Base-by-base conservation (phyloP, 2,329 filamentous ascomycete species). In the Neopestalotiopsis sp. region DNA sequence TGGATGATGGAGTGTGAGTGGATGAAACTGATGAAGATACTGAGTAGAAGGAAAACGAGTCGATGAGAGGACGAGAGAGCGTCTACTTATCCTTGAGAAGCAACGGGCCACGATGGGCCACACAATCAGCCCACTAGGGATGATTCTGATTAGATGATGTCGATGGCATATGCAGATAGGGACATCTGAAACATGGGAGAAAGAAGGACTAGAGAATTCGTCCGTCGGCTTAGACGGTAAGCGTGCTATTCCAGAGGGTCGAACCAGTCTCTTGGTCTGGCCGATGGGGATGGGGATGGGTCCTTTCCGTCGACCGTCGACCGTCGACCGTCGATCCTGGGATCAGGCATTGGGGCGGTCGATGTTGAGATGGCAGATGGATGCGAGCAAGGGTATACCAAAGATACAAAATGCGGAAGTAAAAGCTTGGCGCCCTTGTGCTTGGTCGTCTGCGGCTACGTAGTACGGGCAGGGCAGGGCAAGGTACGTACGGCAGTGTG, bases 161-260 rank as follows among this genome's bases (percentile, higher is more conserved):
- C 28, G 58, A 62, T 67, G 67, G 61, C 67, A 67, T 66, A 67
- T 67, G 61, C 65, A 57, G 68, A 61, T 42, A 68, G 34, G 20
- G 67, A 67, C n/a, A 71, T 76, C 76, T 79, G 77, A 78, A 78
- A 78, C 77, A 76, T 79, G 76, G 74, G 71, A 72, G 74, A 72
- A 66, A 24, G 72, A 74, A 69, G 13, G 24, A 34, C n/a, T 67
- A 70, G 61, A 72, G 73, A 69, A 67, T 67, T 53, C 14, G 45
- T n/a, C 45, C 45, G 70, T 72, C 68, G 66, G 65, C 58, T 66
- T 71, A 63, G 68, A 69, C 70, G 70, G 30, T 67, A 71, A 70
- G 71, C 70, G 67, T 66, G 68, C 68, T 17, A 71, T 66, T 72
- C 71, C 66, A 66, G 72, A 73, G 68, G 24, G 65, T 71, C 69